Evolutionary conservation across 148 eudicot species (phyloP), one percentile per base, ranked within the genome.

Genomic region (Persicaria tinctoria): DNA sequence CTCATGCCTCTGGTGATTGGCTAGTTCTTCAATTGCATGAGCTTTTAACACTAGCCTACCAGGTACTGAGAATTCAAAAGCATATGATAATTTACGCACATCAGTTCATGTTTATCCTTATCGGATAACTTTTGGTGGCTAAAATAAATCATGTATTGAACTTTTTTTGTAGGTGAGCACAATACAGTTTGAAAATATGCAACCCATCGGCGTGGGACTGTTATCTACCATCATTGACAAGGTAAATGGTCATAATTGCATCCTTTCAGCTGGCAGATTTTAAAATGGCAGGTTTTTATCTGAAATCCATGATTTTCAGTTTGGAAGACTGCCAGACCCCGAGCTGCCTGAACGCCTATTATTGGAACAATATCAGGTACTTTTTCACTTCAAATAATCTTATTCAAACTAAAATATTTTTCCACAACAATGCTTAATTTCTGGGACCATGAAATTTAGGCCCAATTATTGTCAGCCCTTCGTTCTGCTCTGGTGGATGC

Each of bases 281-380:
- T 12, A 4, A 32, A 66, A 14, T 66, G 48, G 48, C 47, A 41
- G 41, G 70, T 38, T 66, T 44, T 5, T 41, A 66, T 66, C 70
- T 66, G 46, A 54, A 4, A 32, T n/a, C 50, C 68, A 71, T 80
- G 50, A 57, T 73, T 76, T 84, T 64, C 85, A 95, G 98, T 95
- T 95, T 85, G 93, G 87, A 79, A 85, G 81, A 80, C 78, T 85
- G 83, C 81, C 85, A 45, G 98, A 95, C 79, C 98, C 96, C 53
- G 98, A 95, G 78, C 91, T 95, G 72, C 97, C 98, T 57, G 98
- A 88, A 73, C 87, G 86, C 82, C 86, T 90, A 41, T 86, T 95
- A 57, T 82, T 95, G 80, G 97, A 92, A 79, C 98, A 95, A 79
- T 90, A 95, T 84, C 98, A 95, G 98, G 98, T 95, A 76, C 47